Base-by-base conservation (phyloP, 208 protist genomes). In the Crithidia thermophila region DNA sequence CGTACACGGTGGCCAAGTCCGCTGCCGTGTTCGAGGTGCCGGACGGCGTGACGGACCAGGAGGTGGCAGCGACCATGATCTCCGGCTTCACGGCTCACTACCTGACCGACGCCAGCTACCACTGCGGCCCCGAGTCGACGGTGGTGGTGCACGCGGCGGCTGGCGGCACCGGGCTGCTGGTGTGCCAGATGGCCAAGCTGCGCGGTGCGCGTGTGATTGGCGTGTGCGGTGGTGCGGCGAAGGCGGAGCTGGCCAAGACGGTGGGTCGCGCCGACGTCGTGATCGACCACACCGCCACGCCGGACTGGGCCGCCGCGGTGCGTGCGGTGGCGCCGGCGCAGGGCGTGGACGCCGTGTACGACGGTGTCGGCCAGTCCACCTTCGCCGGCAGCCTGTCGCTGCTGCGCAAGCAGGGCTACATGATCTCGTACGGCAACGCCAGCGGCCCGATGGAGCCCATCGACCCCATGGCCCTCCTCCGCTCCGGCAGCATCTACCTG, bases 71-170 rank as follows among this genome's bases (percentile, higher is more conserved):
- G 7, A 67, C 84, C 30, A 70, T 92, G 70, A 72, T 84, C 21
- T 87, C 97, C 43, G 95, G 92, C 14, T 52, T 96, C 16, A 98
- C 95, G 11, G 92, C 87, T 16, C 91, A 98, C 75, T 98, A 98
- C 77, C 76, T 98, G 0, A 66, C 74, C 14, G 51, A 79, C 62
- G 65, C 82, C 36, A 90, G 80, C 52, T 93, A 93, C 58, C 56
- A 36, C 28, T 75, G 90, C 9, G 66, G 46, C 3, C 56, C 61
- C 11, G 74, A 61, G 14, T 72, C 86, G 25, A 78, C 72, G 16
- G 85, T 94, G 13, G 34, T 97, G 3, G 83, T 98, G 66, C 94
- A 97, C 66, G 90, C 88, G 18, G 94, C 89, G 47, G 90, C 91
- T 13, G 93, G 94, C 23, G 94, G 91, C 55, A 87, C 88, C 10